A percentile compares a stretch with the other conserved stretches of the same genome.
phyloP scores from a whole-genome alignment of 176 grass and related monocot genomes.

The Calamus simplicifolius region DNA sequence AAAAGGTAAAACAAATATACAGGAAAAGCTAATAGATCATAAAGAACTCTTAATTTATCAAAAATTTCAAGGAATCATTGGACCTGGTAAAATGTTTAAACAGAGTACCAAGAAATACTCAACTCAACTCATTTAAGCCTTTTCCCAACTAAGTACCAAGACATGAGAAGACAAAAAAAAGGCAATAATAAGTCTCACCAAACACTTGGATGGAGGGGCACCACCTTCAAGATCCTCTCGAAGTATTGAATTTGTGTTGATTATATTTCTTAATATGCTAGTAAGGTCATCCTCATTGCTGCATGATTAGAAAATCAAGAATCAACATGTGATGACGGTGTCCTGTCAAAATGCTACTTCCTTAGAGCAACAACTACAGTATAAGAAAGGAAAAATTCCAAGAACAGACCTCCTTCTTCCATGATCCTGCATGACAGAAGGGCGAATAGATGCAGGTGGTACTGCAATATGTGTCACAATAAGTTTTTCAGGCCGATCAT shows the following conservation, averaged over 20 bases:
- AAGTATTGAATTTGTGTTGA: slow-evolving; percentile 70
- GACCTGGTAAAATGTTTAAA: too few species aligned
- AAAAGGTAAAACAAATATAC: too few species aligned
- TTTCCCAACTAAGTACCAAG: too few species aligned
- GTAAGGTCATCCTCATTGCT: slow-evolving; percentile 94
- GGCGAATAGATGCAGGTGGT: slow-evolving; percentile 73
- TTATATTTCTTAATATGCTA: slow-evolving; percentile 66
- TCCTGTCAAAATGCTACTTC: too few species aligned
- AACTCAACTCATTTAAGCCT: too few species aligned
- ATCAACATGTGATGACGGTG: not conserved
- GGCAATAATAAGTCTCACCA: slow-evolving; percentile 36
- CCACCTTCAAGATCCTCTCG: slow-evolving; percentile 69
- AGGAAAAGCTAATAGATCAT: too few species aligned
- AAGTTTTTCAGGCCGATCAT: slow-evolving; percentile 81
- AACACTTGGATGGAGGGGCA: slow-evolving; percentile 41
- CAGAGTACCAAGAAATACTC: too few species aligned
- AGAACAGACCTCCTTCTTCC: slow-evolving; percentile 51
- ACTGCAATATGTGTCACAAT: slow-evolving; percentile 81
- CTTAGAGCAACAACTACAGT: too few species aligned
- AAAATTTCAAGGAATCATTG: too few species aligned
- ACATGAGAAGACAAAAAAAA: too few species aligned
- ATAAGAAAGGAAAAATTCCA: slow-evolving; percentile 2
- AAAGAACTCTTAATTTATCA: too few species aligned
- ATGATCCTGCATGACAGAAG: slow-evolving; percentile 57
- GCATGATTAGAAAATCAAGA: slow-evolving; percentile 13